A percentile compares a stretch with the other conserved stretches of the same genome.
Conservation (phyloP, 305 asterid species). For the Rubia peregrina region DNA sequence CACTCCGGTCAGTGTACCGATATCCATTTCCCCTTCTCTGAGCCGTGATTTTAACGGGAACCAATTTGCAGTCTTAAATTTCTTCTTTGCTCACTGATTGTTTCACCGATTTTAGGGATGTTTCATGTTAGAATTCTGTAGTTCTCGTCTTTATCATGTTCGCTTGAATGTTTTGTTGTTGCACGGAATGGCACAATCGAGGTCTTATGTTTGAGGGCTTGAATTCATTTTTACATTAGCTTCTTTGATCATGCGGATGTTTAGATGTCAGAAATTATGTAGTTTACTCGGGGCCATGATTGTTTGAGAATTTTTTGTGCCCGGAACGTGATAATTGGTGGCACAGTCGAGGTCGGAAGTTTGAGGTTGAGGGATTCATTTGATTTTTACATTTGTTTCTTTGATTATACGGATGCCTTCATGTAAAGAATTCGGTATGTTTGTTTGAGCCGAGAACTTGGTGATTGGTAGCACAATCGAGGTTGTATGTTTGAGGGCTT, state of each 20-base stretch:
- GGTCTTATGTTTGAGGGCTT: not conserved
- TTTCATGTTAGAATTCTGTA: not conserved
- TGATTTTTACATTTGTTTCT: not conserved
- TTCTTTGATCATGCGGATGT: not conserved
- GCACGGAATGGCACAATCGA: not conserved
- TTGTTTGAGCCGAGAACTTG: not conserved
- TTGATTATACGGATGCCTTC: not conserved
- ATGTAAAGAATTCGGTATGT: not conserved
- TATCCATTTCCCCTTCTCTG: slow-evolving; percentile 1
- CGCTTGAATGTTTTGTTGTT: not conserved
- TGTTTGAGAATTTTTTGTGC: not conserved
- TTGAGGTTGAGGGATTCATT: slow-evolving; percentile 1
- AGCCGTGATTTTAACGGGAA: not conserved
- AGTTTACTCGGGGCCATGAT: not conserved
- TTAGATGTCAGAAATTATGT: not conserved
- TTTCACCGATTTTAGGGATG: not conserved
- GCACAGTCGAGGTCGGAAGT: not conserved
- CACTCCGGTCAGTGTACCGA: slow-evolving; percentile 38
- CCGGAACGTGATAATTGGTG: not conserved
- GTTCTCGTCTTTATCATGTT: not conserved
- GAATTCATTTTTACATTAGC: not conserved
- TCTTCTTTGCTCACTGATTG: not conserved
- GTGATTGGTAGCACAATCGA: not conserved
- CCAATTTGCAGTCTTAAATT: not conserved
- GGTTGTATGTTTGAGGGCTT: not conserved